These are phyloP conservation scores for Fusarium sororula DNA, from an alignment of 2,329 filamentous ascomycete species.

Conservation along the genomic window DNA sequence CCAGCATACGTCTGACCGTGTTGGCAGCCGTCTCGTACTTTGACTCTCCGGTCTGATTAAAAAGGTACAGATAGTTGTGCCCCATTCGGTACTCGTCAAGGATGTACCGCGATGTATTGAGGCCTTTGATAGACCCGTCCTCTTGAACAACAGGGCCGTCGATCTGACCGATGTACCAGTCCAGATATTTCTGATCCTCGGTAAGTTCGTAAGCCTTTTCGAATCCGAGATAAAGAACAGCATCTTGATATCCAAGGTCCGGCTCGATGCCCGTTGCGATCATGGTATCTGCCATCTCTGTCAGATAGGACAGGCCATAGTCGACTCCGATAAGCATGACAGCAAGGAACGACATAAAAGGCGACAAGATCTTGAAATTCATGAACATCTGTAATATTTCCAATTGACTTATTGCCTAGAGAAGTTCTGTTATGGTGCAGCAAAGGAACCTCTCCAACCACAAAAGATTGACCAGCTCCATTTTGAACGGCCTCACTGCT, in stretches of 20 bases:
- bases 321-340: background rate
- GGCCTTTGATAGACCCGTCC: conserved; percentile 57
- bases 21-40: conserved; percentile 59
- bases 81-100: conserved; percentile 62
- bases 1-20: conserved; percentile 54
- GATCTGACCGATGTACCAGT: conserved; percentile 55
- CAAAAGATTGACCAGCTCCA: background rate
- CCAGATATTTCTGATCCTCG: conserved; percentile 52
- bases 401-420: accelerated
- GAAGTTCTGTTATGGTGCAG: accelerated
- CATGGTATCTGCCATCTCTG: conserved; percentile 56
- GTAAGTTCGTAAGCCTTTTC: conserved; percentile 56
- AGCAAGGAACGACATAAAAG: accelerated
- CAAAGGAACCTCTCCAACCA: no score
- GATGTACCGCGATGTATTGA: conserved; percentile 57
- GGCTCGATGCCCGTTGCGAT: conserved; percentile 50
- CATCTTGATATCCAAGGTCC: conserved; percentile 55
- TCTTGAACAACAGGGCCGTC: conserved; percentile 54
- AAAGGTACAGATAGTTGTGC: conserved; percentile 59
- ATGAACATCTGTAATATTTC: accelerated
- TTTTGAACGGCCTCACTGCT: accelerated
- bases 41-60: conserved; percentile 53
- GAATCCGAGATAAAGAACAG: conserved; percentile 57
- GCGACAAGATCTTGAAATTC: accelerated
- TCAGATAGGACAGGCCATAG: background rate